Percentiles rank a stretch among this genome's conserved stretches.
phyloP scores from a whole-genome alignment of 73 alveolate genomes.

The Uronychia setigera region DNA sequence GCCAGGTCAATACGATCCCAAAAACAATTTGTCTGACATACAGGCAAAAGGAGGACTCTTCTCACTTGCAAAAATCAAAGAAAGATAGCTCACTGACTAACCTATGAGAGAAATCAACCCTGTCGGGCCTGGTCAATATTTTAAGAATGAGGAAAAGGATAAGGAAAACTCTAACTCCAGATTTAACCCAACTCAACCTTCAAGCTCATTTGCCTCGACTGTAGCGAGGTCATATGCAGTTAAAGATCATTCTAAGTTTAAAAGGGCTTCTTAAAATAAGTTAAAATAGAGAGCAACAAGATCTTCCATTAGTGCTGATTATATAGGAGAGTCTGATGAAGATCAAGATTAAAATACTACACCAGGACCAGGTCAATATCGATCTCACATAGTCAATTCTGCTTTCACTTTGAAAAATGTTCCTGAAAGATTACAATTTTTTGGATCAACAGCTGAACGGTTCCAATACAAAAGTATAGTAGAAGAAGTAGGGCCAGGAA shows the following conservation, averaged over 20 bases:
- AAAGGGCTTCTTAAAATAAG: background rate
- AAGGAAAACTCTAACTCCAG: conserved; percentile 62
- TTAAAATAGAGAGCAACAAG: background rate
- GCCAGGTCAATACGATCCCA: conserved; percentile 70
- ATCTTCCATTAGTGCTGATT: conserved; percentile 16
- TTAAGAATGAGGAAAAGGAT: conserved; percentile 31
- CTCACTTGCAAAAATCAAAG: conserved; percentile 19
- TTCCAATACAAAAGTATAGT: conserved; percentile 39
- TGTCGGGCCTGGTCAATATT: conserved; percentile 76
- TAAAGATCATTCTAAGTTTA: conserved; percentile 4
- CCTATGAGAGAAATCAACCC: conserved; percentile 11
- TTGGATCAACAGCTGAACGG: conserved; percentile 75
- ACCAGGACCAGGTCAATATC: conserved; percentile 79
- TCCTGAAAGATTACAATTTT: conserved; percentile 67
- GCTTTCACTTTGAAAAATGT: conserved; percentile 32
- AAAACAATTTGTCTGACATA: background rate
- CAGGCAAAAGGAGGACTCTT: conserved; percentile 47
- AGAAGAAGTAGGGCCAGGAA: conserved; percentile 34
- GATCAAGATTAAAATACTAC: conserved; percentile 48
- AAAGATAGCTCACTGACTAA: background rate
- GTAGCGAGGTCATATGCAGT: conserved; percentile 27
- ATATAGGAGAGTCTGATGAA: conserved; percentile 22
- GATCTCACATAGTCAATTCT: conserved; percentile 30
- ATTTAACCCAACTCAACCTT: conserved; percentile 60
- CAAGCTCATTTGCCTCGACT: conserved; percentile 63